phyloP scores from a whole-genome alignment of 495 filamentous ascomycete genomes.

The Parathielavia hyrcaniae region DNA sequence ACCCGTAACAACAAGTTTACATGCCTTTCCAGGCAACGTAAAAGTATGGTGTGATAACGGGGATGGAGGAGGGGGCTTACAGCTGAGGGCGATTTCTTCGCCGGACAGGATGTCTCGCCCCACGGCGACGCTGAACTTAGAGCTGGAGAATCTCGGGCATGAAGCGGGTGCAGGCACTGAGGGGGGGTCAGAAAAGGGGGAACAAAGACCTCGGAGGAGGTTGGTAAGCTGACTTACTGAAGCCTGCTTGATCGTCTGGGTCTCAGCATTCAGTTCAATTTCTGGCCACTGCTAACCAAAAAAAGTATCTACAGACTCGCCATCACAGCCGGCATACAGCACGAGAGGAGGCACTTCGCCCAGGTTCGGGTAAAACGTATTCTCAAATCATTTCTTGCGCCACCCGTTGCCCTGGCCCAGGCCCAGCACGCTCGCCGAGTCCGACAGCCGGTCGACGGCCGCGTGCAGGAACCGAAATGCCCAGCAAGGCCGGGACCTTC shows the following conservation, averaged over 20 bases:
- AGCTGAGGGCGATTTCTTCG: conserved; percentile 42
- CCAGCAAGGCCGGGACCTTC: conserved; percentile 24
- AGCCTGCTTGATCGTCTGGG: conserved; percentile 39
- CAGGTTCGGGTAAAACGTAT: conserved; percentile 33
- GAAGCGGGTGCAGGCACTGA: conserved; percentile 36
- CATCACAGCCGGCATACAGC: conserved; percentile 35
- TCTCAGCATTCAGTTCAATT: too few relatives aligned
- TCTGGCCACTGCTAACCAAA: neutral
- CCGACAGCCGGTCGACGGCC: conserved; percentile 33
- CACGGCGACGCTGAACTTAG: conserved; percentile 34
- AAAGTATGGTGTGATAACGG: neutral
- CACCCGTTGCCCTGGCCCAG: conserved; percentile 30
- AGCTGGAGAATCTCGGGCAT: conserved; percentile 29
- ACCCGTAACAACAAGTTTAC: conserved; percentile 31
- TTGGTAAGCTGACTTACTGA: conserved; percentile 29
- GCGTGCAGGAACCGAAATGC: conserved; percentile 31
- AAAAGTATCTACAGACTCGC: conserved; percentile 20
- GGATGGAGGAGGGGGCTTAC: conserved; percentile 17
- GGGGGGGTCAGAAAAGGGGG: neutral
- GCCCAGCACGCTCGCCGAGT: conserved; percentile 28
- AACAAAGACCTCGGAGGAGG: neutral
- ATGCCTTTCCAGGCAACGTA: conserved; percentile 22
- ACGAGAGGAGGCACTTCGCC: conserved; percentile 33
- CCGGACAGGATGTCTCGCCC: conserved; percentile 32
- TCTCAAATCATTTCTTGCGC: conserved; percentile 36